These are phyloP conservation scores for Wallacemonas sp. DNA, from an alignment of 208 protist genomes.

Conservation along the genomic window DNA sequence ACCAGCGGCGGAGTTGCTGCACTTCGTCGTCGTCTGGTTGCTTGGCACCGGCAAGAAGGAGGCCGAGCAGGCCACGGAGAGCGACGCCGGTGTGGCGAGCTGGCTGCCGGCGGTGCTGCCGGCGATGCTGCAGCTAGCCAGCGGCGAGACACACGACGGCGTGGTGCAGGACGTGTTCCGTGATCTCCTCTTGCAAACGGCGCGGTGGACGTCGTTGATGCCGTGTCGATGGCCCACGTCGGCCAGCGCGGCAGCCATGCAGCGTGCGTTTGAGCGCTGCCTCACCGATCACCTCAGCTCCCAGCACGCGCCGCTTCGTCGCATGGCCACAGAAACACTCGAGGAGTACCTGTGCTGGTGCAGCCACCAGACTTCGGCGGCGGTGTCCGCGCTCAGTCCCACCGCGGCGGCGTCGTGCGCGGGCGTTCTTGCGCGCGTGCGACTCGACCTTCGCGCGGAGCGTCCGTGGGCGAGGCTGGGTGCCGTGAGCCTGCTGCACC, in stretches of 20 bases:
- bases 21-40: conserved; percentile 72
- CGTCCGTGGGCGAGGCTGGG: conserved; percentile 1
- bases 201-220: conserved; percentile 72
- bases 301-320: conserved; percentile 16
- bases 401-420: background rate
- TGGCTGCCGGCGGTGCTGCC: conserved; percentile 48
- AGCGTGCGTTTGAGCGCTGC: background rate
- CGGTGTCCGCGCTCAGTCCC: background rate
- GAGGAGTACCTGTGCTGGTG: conserved; percentile 16
- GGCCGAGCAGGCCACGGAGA: conserved; percentile 24
- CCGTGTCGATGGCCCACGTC: background rate
- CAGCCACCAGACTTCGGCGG: background rate
- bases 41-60: conserved; percentile 44
- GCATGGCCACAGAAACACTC: conserved; percentile 8
- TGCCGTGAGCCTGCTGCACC: background rate
- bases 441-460: background rate
- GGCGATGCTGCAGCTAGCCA: conserved; percentile 54
- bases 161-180: conserved; percentile 67
- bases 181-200: conserved; percentile 66
- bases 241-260: background rate
- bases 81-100: background rate
- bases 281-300: conserved; percentile 15
- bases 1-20: conserved; percentile 87
- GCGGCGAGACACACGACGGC: conserved; percentile 36
- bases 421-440: background rate